Evolutionary conservation across 345 rosid genomes (phyloP).

Genomic region (Populus tremula): DNA sequence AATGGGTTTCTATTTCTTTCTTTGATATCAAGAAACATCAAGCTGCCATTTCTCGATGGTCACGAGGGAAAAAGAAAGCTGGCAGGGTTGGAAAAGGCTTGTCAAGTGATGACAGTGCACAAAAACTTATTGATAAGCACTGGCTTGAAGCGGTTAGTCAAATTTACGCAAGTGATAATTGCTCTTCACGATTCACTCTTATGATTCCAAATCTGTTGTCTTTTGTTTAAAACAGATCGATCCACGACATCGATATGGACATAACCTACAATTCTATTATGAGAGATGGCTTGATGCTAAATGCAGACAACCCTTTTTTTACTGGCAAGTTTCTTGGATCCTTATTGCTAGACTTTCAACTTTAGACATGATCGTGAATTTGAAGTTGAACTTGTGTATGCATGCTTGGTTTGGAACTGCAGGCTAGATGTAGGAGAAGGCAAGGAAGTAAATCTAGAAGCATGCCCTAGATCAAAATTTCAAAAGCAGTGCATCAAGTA

Average conservation of each 20-base stretch:
- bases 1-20: conserved; percentile 81
- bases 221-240: conserved; percentile 53
- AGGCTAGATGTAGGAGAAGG: conserved; percentile 98
- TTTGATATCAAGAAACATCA: conserved; percentile 88
- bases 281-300: conserved; percentile 75
- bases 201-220: conserved; percentile 8
- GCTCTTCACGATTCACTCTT: background rate
- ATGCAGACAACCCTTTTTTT: conserved; percentile 92
- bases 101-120: conserved; percentile 78
- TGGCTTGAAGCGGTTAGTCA: conserved; percentile 96
- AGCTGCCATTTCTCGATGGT: conserved; percentile 91
- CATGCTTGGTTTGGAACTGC: conserved; percentile 18
- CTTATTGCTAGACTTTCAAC: background rate
- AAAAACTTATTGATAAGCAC: conserved; percentile 74
- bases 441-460: conserved; percentile 71
- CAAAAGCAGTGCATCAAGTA: conserved; percentile 88
- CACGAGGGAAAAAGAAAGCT: conserved; percentile 86
- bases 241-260: conserved; percentile 93
- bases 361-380: background rate
- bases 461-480: conserved; percentile 70
- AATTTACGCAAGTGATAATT: background rate
- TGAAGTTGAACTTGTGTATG: conserved; percentile 14
- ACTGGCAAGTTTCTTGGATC: conserved; percentile 56
- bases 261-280: conserved; percentile 77
- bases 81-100: conserved; percentile 96